Evolutionary conservation across 169 alveolate genomes (phyloP).

Genomic region (Plasmodium vivax): DNA sequence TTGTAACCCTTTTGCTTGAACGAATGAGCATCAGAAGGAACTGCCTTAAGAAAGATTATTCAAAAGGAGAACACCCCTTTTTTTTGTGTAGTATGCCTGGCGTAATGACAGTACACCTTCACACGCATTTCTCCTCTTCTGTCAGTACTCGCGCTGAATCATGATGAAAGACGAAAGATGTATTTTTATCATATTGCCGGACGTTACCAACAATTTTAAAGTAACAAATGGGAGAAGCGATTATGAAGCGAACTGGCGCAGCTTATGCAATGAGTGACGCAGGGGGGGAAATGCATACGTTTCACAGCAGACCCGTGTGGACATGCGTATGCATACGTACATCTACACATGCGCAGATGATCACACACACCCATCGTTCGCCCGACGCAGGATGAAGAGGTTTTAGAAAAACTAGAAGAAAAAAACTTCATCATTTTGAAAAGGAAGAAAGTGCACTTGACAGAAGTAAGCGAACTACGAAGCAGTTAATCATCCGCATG

Average conservation of each 20-base stretch:
- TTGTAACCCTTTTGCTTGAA: background rate
- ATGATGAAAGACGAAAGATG: conserved; percentile 73
- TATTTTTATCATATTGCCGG: conserved; percentile 63
- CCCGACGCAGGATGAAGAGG: conserved; percentile 67
- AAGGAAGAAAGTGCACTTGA: conserved; percentile 60
- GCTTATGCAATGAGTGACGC: background rate
- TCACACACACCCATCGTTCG: background rate
- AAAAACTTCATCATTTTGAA: conserved; percentile 60
- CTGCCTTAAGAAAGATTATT: background rate
- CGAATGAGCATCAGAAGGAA: background rate
- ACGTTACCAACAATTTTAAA: conserved; percentile 61
- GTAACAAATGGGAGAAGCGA: conserved; percentile 37
- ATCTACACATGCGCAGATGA: background rate
- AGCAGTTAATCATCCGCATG: background rate
- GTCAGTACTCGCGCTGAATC: background rate
- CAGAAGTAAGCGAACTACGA: conserved; percentile 34
- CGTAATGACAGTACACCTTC: conserved; percentile 7
- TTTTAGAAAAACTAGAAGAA: conserved; percentile 57
- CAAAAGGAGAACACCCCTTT: background rate
- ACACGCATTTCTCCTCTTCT: background rate
- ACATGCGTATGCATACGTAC: conserved; percentile 12
- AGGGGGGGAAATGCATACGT: background rate
- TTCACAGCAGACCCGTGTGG: background rate
- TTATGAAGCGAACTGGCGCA: background rate
- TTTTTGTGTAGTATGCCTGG: background rate